Evolutionary conservation across 2,329 filamentous ascomycete species (phyloP).

Genomic region (Podosphaera xanthii): DNA sequence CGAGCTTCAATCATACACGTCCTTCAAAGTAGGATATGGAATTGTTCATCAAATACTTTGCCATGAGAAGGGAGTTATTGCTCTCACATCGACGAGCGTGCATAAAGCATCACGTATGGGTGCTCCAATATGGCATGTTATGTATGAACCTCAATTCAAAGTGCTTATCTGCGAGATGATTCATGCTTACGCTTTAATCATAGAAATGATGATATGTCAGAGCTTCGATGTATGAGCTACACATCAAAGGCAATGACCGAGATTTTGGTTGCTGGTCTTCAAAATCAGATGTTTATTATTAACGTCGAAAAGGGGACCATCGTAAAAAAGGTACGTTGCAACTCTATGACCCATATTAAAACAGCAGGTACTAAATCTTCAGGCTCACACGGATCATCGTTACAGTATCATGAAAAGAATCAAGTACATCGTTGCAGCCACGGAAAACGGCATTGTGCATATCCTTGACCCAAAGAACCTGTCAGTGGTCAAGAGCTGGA

Average conservation of each 20-base stretch:
- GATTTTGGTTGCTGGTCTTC: conserved; percentile 69
- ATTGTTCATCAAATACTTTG: conserved; percentile 72
- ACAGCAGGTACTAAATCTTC: conserved; percentile 9
- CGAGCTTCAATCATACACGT: conserved; percentile 74
- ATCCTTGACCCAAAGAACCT: conserved; percentile 65
- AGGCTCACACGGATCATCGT: conserved; percentile 48
- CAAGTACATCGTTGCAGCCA: conserved; percentile 81
- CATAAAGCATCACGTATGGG: conserved; percentile 77
- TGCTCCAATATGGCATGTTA: conserved; percentile 69
- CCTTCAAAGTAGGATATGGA: conserved; percentile 60
- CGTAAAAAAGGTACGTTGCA: conserved; percentile 32
- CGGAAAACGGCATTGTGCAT: conserved; percentile 59
- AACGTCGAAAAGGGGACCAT: conserved; percentile 49
- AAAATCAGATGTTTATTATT: conserved; percentile 63
- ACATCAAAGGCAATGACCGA: conserved; percentile 66
- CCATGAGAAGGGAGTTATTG: conserved; percentile 74
- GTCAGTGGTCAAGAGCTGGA: conserved; percentile 65
- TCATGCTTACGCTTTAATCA: conserved; percentile 7
- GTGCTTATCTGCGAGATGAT: not conserved
- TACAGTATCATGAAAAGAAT: conserved; percentile 86
- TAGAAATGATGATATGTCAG: conserved; percentile 55
- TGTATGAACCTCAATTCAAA: conserved; percentile 21
- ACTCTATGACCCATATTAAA: conserved; percentile 2
- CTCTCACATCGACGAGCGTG: conserved; percentile 59
- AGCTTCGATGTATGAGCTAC: conserved; percentile 87